phyloP scores from a whole-genome alignment of 2,329 filamentous ascomycete species.

The Xylaria polymorpha region DNA sequence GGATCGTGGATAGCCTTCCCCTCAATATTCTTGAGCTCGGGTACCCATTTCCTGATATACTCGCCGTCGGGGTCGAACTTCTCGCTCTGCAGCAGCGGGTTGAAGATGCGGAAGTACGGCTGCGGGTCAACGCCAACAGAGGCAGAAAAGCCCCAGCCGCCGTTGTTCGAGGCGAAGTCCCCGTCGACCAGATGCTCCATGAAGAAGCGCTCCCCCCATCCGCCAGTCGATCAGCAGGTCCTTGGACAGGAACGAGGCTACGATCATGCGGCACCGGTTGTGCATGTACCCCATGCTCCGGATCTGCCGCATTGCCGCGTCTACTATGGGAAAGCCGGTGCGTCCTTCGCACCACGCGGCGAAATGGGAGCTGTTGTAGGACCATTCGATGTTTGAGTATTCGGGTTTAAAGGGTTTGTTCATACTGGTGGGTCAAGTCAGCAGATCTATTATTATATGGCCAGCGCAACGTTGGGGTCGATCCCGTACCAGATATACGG shows the following conservation, averaged over 20 bases:
- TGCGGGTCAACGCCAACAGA: conserved; percentile 78
- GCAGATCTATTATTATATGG: neutral
- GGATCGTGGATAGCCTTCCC: conserved; percentile 84
- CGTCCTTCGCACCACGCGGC: conserved; percentile 77
- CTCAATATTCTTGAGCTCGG: conserved; percentile 73
- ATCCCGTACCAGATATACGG: conserved; percentile 76
- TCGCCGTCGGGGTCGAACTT: conserved; percentile 83
- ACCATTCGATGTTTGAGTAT: conserved; percentile 85
- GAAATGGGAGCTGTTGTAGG: conserved; percentile 77
- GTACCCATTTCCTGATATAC: conserved; percentile 86
- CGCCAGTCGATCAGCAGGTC: conserved; percentile 87
- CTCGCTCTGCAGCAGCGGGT: conserved; percentile 84
- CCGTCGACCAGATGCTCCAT: conserved; percentile 85
- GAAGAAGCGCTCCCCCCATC: conserved; percentile 80
- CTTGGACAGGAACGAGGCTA: conserved; percentile 82
- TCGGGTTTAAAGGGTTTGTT: conserved; percentile 80
- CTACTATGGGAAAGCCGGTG: conserved; percentile 86
- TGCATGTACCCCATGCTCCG: conserved; percentile 80
- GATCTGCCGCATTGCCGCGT: conserved; percentile 87
- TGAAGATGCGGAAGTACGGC: conserved; percentile 92
- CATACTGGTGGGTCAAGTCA: conserved; percentile 56
- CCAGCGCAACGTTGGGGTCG: neutral
- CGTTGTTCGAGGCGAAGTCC: conserved; percentile 82
- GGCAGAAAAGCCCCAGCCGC: conserved; percentile 65
- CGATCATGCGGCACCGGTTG: conserved; percentile 86